Base-by-base conservation (phyloP, 2,329 filamentous ascomycete genomes). In the Arthrobotrys pseudoclavata region DNA sequence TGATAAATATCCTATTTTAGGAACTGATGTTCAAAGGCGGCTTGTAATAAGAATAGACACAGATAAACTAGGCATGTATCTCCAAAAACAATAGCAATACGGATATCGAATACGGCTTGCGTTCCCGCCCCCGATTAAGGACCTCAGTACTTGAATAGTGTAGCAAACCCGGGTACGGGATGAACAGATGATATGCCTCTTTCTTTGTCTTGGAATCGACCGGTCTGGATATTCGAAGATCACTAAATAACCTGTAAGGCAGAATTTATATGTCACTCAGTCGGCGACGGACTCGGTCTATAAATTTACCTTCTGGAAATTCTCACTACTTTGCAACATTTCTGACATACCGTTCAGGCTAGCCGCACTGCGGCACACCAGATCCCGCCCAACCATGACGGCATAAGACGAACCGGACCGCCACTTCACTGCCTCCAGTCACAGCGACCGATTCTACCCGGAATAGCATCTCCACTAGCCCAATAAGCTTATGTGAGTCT, bases 291-390 rank as follows among this genome's bases (percentile, higher is more conserved):
- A 45, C 42, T 45, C 15, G 42, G 6, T 20, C n/a, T 6, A 45
- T 45, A 45, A 2, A 45, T 5, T 15, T 15, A 40, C 15, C 42
- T 18, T 20, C n/a, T 45, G 4, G 42, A 45, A 42, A 18, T 53
- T 29, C 26, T 18, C 50, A 9, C 50, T 13, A 31, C 7, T 31
- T 18, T 31, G 15, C 50, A 53, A 53, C 50, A 18, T 31, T 53
- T 53, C 50, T 31, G 12, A 53, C 50, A 53, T 53, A 53, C 50
- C 24, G 12, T 31, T 31, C 15, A 9, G 50, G 50, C 50, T 53
- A 53, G 50, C 50, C 50, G 50, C 50, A 53, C 50, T 53, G 50
- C 50, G 50, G 50, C 50, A 53, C 12, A 18, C 50, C 15, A 24
- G 24, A 18, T 5, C 50, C 50, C 50, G 26, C 50, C 50, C 22